phyloP scores from a whole-genome alignment of 768 basidiomycete genomes.

The Postia placenta region DNA sequence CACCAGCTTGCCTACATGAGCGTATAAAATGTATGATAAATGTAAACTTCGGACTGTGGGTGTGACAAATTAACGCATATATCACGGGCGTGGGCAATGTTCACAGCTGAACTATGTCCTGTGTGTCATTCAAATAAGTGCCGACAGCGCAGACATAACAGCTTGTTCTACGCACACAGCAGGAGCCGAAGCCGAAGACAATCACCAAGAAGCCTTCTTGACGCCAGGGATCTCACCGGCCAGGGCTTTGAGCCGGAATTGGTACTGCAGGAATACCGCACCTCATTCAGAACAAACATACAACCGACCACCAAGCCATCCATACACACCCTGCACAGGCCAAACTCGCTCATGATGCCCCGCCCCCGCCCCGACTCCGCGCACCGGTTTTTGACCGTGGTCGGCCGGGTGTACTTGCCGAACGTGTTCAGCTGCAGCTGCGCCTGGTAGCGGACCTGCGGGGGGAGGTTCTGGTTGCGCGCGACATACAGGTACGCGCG shows the following conservation, averaged over 20 bases:
- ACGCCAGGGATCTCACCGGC: conserved; percentile 83
- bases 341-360: conserved; percentile 88
- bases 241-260: conserved; percentile 84
- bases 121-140: too few relatives aligned
- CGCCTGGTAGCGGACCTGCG: conserved; percentile 88
- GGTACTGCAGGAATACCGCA: conserved; percentile 49
- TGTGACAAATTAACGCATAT: too few relatives aligned
- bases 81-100: too few relatives aligned
- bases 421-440: conserved; percentile 91
- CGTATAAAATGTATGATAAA: too few relatives aligned
- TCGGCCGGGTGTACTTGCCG: conserved; percentile 75
- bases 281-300: neutral
- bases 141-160: too few relatives aligned
- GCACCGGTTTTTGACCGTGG: conserved; percentile 86
- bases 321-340: conserved; percentile 71
- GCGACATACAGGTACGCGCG: conserved; percentile 92
- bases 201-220: conserved; percentile 85
- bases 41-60: too few relatives aligned
- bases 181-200: neutral
- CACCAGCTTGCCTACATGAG: too few relatives aligned
- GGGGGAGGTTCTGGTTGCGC: conserved; percentile 82
- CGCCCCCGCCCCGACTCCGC: conserved; percentile 78
- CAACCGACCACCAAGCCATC: conserved; percentile 6
- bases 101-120: too few relatives aligned
- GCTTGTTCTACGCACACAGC: too few relatives aligned